Evolutionary conservation across 768 basidiomycete genomes (phyloP), one percentile per base, ranked within the genome.

Genomic region (Pleurotus platypus): DNA sequence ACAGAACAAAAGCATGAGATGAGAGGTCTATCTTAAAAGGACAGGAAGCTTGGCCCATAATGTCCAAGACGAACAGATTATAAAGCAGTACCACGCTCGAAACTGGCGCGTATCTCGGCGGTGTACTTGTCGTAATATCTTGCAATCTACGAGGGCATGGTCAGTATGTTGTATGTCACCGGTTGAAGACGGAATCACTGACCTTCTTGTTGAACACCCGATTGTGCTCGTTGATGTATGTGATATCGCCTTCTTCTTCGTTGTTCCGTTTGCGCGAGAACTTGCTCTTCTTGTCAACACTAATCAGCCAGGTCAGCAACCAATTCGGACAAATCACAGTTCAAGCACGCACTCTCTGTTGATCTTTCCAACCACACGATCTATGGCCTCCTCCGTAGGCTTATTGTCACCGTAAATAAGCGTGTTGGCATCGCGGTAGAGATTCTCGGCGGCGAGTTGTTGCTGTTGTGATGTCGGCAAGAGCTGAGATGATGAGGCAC

Each of bases 201-300:
- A 87, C 91, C 88, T 96, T 97, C 76, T 94, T 94, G 83, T 98
- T 97, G 82, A 97, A 98, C 47, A 97, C 94, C 61, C 93, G 84
- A 72, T 98, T 95, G 72, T 90, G 88, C 72, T 98, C 93, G 78
- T 99, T 99, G 82, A 99, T 99, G 69, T 98, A 99, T 4, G 94
- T 98, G 70, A 99, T 91, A 63, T 98, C 95, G 55, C 92, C 94
- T 59, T 95, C 89, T 51, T 92, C 91, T 65, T 98, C 94, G 76
- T 96, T 94, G 69, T 77, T 82, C 63, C 80, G 80, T 73, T 96
- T 96, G 62, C 94, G 81, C 40, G 91, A 94, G 75, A 93, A 92
- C 66, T 90, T 94, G 66, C 83, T 78, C 70, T 92, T 89, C 77
- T 92, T 91, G 75, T 94, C 92, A 63, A 94, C 84, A 64, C 93